Evolutionary conservation across 2,329 filamentous ascomycete genomes (phyloP), one percentile per base, ranked within the genome.

Genomic region (Pseudocercospora fijiensis): DNA sequence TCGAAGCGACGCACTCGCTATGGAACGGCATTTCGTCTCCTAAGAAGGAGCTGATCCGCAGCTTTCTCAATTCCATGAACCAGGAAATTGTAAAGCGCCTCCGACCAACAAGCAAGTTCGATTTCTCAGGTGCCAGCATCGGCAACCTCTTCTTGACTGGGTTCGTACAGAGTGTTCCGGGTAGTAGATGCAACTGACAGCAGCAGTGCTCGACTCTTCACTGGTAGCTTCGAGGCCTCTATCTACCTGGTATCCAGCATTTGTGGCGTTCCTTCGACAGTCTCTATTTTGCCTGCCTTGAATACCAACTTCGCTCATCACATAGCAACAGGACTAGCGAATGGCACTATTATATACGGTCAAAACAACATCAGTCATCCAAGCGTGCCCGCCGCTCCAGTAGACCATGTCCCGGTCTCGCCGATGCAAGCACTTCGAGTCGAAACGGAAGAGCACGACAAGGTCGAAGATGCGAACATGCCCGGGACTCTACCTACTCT

Each of bases 261-360:
- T 67, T 96, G 93, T 73, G 87, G 86, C n/a, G 90, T 98, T 0
- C 90, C 92, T 0, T 84, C 86, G 10, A 83, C 87, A 58, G 87
- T 95, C 5, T 84, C 87, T 0, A 92, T 97, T 0, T 86, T 98
- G 16, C 95, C 94, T 0, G 92, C 91, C 3, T 91, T 98, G 70
- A 96, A 96, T 80, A 92, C 90, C 67, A 98, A 96, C 76, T 97
- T 97, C 80, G 91, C 91, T 0, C 91, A 96, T 72, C 94, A 98
- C 77, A 98, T 98, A 69, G 92, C 90, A 5, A 94, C 92, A 1
- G 89, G 90, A 0, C 83, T 98, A 0, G 81, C 82, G 18, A 86
- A 96, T 74, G 92, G 90, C 7, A 87, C 86, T 0, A 80, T 89
- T 26, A 96, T 98, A 70, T 90, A 90, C 0, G 94, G 94, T 0